A percentile compares a stretch with the other conserved stretches of the same genome.
Conservation (phyloP, 1,284 basidiomycete species). For the Sphaerobolus stellatus region DNA sequence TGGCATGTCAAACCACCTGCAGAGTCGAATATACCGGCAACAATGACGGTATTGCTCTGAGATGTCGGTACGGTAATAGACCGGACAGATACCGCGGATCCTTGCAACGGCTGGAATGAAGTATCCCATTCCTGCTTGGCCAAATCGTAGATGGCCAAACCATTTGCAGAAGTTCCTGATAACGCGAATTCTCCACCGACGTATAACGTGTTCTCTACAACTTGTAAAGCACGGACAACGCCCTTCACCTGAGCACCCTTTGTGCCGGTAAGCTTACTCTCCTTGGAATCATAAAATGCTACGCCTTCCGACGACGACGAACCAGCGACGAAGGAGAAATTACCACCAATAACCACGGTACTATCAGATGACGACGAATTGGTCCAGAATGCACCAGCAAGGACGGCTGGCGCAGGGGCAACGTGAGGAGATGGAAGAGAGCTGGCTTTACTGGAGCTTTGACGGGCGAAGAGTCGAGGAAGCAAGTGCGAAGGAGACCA, state of each 20-base stretch:
- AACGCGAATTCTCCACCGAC: constrained; percentile 81
- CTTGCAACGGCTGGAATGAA: constrained; percentile 56
- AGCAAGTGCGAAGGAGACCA: constrained; percentile 51
- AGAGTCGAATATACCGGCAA: constrained; percentile 82
- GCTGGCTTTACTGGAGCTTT: constrained; percentile 37
- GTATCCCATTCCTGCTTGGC: constrained; percentile 57
- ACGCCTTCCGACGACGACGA: constrained; percentile 55
- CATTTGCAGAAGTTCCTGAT: constrained; percentile 52
- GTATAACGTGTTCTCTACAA: constrained; percentile 63
- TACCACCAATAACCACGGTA: constrained; percentile 84
- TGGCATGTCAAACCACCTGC: constrained; percentile 78
- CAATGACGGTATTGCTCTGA: constrained; percentile 66
- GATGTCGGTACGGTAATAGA: constrained; percentile 67
- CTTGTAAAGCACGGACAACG: constrained; percentile 69
- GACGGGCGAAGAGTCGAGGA: constrained; percentile 48
- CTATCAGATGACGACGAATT: constrained; percentile 69
- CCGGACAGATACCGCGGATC: constrained; percentile 66
- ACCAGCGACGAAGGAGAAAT: constrained; percentile 62
- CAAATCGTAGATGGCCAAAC: constrained; percentile 79
- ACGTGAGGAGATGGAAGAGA: constrained; percentile 56
- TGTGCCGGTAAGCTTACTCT: constrained; percentile 55
- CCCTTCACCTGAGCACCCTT: constrained; percentile 64
- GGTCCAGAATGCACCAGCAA: constrained; percentile 88
- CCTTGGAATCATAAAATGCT: constrained; percentile 69
- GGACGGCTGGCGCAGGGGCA: constrained; percentile 73